Evolutionary conservation across 73 alveolate species (phyloP), one percentile per base, ranked within the genome.

Genomic region (Loxodes magnus): DNA sequence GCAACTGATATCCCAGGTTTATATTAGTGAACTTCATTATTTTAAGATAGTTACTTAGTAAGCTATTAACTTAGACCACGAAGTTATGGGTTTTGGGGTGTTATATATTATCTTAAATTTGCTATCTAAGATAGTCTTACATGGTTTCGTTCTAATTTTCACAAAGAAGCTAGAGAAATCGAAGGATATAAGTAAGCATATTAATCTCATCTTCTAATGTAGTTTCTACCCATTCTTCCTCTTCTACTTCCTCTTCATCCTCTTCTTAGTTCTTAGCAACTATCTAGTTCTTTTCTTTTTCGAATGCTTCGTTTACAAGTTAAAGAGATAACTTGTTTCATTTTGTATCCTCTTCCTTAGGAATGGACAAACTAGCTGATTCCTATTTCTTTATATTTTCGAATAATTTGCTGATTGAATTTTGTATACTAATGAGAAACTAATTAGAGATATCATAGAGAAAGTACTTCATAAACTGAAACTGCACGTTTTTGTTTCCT

Each of bases 161-260:
- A 26, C 88, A 71, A 29, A 82, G 59, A 23, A 82, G 62, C 54
- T 82, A 77, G 21, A 82, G 59, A 79, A 82, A 82, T 57, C 86
- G 64, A 50, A 82, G 62, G 38, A 82, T 77, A 38, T 77, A 70
- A 56, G n/a, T n/a, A n/a, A n/a, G n/a, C n/a, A n/a, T n/a, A n/a
- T n/a, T n/a, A n/a, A n/a, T n/a, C n/a, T n/a, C n/a, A n/a, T n/a
- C n/a, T n/a, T n/a, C n/a, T n/a, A n/a, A n/a, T n/a, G n/a, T n/a
- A n/a, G n/a, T n/a, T n/a, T n/a, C n/a, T n/a, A n/a, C n/a, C n/a
- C n/a, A n/a, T n/a, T n/a, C n/a, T n/a, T n/a, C n/a, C n/a, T n/a
- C n/a, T n/a, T n/a, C n/a, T n/a, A n/a, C n/a, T n/a, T n/a, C n/a
- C n/a, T n/a, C n/a, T n/a, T n/a, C n/a, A n/a, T n/a, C n/a, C n/a